Evolutionary conservation across 2,329 filamentous ascomycete species (phyloP).

Genomic region (Penicillium fuscoglaucum): DNA sequence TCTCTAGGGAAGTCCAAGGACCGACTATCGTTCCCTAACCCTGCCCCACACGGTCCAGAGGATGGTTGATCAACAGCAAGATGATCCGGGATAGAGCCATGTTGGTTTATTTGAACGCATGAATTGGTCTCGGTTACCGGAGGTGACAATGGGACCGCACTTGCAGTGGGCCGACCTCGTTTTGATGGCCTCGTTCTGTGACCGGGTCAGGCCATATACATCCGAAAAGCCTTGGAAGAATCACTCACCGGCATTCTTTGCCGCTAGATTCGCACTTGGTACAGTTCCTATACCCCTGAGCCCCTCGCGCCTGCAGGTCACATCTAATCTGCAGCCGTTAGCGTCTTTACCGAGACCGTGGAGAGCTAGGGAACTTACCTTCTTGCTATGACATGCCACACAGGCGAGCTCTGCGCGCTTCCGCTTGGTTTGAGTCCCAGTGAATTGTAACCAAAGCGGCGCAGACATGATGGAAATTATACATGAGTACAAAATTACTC

Average conservation of each 20-base stretch:
- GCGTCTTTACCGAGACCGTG: background rate
- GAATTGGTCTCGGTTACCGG: slow-evolving; percentile 8
- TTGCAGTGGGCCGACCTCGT: slow-evolving; percentile 6
- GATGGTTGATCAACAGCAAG: background rate
- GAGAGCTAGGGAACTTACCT: background rate
- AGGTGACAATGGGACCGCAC: slow-evolving; percentile 7
- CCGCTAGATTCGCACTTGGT: slow-evolving; percentile 13
- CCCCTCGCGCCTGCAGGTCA: slow-evolving; percentile 12
- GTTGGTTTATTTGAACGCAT: background rate
- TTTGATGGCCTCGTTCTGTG: slow-evolving; percentile 10
- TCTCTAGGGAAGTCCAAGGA: background rate
- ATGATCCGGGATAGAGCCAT: background rate
- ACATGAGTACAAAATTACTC: background rate
- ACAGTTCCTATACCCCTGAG: slow-evolving; percentile 12
- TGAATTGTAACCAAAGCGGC: slow-evolving; percentile 13
- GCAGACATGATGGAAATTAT: slow-evolving; percentile 15
- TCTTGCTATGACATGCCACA: slow-evolving; percentile 16
- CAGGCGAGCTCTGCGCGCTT: slow-evolving; percentile 16
- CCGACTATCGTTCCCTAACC: background rate
- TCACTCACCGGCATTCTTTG: slow-evolving; percentile 15
- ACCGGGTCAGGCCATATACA: background rate
- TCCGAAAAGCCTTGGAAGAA: background rate
- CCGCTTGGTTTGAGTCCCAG: slow-evolving; percentile 14
- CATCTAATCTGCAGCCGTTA: slow-evolving; percentile 13
- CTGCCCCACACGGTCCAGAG: background rate